Base-by-base conservation (phyloP, 2,329 filamentous ascomycete genomes). In the Talaromyces marneffei region DNA sequence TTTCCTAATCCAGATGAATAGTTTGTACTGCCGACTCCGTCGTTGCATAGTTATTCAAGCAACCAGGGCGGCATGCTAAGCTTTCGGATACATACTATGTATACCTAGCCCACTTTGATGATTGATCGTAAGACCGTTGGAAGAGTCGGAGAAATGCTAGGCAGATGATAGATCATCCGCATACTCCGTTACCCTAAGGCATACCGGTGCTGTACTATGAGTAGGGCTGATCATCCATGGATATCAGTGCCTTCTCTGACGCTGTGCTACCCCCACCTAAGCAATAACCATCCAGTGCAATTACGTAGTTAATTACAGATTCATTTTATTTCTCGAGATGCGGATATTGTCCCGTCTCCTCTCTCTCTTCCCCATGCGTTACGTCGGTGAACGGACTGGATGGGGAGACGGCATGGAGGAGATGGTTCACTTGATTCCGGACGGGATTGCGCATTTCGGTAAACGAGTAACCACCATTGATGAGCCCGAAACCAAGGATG, bases 391-490 rank as follows among this genome's bases (percentile, higher is more conserved):
- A 16, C 23, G 25, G 25, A 50, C 25, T 29, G 44, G 44, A 29
- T 40, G 14, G 9, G 29, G 25, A 31, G 8, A 12, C 7, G 29
- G 18, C 25, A 50, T 50, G 46, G 16, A 64, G 6, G 16, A 63
- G 25, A 37, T 65, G 39, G 50, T 65, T 7, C 44, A 48, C 4
- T 53, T 57, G 29, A 55, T 65, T 29, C 40, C 59, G 12, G 18
- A 62, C 6, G 40, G 56, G 4, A 40, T 54, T 10, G 62, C 63
- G 6, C 29, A 40, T 55, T 57, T 62, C 31, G 29, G 35, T n/a
- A 57, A 35, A 53, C 53, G 60, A 10, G 33, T 35, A 23, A 44
- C 14, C 18, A 53, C 33, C 8, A 62, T 39, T n/a, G 40, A 42
- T 14, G 59, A 33, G 12, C 59, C 53, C 50, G 39, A 27, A 8